These are phyloP conservation scores for Clavispora santaluciae DNA, from an alignment of 805 yeast species.

Conservation along the genomic window DNA sequence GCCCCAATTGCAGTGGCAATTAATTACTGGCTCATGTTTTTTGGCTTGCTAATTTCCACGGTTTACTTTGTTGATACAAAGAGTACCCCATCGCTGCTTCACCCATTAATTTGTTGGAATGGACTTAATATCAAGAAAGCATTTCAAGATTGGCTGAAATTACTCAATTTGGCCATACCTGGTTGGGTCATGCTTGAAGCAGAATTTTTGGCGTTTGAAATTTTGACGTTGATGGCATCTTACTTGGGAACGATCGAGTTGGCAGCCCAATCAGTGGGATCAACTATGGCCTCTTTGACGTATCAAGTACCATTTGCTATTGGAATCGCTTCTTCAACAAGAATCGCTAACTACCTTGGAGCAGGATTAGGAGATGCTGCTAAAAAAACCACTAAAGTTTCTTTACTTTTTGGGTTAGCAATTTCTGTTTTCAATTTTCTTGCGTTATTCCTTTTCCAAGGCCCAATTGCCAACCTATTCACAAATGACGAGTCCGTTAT, in stretches of 20 bases:
- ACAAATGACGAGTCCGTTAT: constrained; percentile 59
- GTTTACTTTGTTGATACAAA: constrained; percentile 31
- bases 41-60: constrained; percentile 37
- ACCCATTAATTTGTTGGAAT: constrained; percentile 47
- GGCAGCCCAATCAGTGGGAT: constrained; percentile 49
- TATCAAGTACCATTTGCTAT: constrained; percentile 57
- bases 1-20: constrained; percentile 58
- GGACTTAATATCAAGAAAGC: constrained; percentile 38
- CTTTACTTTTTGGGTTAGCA: constrained; percentile 32
- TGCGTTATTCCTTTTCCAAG: constrained; percentile 27
- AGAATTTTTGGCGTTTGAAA: constrained; percentile 55
- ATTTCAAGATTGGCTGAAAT: constrained; percentile 43
- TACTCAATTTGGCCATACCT: constrained; percentile 45
- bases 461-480: constrained; percentile 41
- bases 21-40: constrained; percentile 54
- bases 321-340: constrained; percentile 54
- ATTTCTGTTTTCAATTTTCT: constrained; percentile 31
- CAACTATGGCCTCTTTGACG: constrained; percentile 39
- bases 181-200: constrained; percentile 58
- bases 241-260: constrained; percentile 49
- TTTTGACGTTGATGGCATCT: constrained; percentile 50
- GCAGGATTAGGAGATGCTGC: constrained; percentile 38
- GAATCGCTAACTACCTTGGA: constrained; percentile 55
- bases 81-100: constrained; percentile 43
- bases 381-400: constrained; percentile 31